phyloP scores from a whole-genome alignment of 108 stramenopile species.

The Nitzschia sp. region DNA sequence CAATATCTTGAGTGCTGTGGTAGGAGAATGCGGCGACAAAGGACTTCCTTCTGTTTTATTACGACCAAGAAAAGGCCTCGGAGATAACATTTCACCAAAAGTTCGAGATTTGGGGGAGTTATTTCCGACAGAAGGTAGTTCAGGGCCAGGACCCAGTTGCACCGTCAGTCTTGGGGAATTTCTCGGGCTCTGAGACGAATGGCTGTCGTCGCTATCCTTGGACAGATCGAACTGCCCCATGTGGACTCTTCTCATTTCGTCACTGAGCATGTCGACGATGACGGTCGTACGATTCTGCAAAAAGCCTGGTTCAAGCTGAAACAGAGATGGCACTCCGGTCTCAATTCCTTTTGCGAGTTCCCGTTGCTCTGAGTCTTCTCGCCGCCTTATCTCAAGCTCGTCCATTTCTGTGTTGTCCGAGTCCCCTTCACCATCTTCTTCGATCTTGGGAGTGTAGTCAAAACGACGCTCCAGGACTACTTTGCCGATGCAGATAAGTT shows the following conservation, averaged over 20 bases:
- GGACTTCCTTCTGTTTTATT: conserved; percentile 25
- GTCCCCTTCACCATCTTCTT: conserved; percentile 40
- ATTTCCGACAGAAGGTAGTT: neutral
- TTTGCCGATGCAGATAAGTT: conserved; percentile 75
- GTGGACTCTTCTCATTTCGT: conserved; percentile 53
- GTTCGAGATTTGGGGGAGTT: conserved; percentile 21
- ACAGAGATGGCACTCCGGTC: conserved; percentile 42
- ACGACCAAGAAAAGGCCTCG: conserved; percentile 15
- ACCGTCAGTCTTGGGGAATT: neutral
- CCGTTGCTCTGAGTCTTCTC: conserved; percentile 62
- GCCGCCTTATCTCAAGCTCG: conserved; percentile 57
- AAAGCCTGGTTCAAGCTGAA: conserved; percentile 37
- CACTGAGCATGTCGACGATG: conserved; percentile 56
- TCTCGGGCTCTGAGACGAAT: neutral
- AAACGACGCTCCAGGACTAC: conserved; percentile 62
- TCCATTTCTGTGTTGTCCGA: conserved; percentile 54
- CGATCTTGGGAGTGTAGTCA: conserved; percentile 22
- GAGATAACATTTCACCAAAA: conserved; percentile 24
- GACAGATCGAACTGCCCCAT: neutral
- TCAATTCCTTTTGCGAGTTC: conserved; percentile 58
- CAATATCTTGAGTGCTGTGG: conserved; percentile 15
- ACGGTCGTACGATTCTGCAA: conserved; percentile 51
- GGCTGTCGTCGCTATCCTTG: neutral
- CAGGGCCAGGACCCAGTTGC: neutral
- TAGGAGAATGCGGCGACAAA: conserved; percentile 11